These are phyloP conservation scores for Amauroascus verrucosus DNA, from an alignment of 2,329 filamentous ascomycete species.

Conservation along the genomic window DNA sequence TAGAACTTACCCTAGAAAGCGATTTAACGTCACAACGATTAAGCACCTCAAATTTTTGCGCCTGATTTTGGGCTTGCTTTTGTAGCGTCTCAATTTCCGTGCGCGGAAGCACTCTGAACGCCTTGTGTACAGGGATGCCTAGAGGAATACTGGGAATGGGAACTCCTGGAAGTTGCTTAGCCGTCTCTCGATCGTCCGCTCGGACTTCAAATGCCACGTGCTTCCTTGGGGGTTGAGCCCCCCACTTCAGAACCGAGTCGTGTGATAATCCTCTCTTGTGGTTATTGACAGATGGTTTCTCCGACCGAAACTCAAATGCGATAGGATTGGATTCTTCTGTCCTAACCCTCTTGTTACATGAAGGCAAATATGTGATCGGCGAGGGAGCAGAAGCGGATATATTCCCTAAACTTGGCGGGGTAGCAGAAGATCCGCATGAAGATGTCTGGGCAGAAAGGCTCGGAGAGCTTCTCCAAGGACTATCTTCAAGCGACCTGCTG, in stretches of 20 bases:
- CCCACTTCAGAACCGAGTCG: conserved; percentile 8
- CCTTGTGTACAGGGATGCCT: conserved; percentile 18
- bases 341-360: background rate
- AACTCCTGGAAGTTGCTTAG: conserved; percentile 5
- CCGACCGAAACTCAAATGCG: background rate
- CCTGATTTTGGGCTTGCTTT: conserved; percentile 21
- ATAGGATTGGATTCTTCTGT: background rate
- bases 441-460: background rate
- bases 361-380: background rate
- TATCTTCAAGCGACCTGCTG: background rate
- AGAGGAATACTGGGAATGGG: conserved; percentile 15
- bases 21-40: conserved; percentile 21
- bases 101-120: conserved; percentile 15
- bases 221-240: background rate
- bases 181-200: background rate
- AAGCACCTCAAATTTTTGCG: conserved; percentile 21
- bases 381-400: background rate
- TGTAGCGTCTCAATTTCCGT: conserved; percentile 20
- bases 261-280: conserved; percentile 8
- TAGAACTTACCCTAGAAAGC: conserved; percentile 21
- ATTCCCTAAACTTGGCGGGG: background rate
- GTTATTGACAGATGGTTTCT: background rate
- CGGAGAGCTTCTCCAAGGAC: conserved; percentile 6
- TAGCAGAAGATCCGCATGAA: background rate
- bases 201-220: background rate